Conservation (phyloP, 129 eudicot species). For the Sambucus nigra region DNA sequence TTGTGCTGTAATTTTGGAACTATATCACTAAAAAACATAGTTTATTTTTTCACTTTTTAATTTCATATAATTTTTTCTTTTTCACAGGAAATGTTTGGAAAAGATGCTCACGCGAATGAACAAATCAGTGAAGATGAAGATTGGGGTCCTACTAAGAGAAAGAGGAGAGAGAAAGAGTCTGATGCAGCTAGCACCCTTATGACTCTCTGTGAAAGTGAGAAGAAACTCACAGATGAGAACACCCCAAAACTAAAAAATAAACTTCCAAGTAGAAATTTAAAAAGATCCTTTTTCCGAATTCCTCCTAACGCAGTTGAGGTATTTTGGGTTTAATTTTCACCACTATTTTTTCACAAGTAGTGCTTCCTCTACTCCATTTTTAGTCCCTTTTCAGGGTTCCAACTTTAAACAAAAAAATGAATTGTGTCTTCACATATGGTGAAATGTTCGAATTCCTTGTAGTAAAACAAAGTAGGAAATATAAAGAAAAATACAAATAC, state of each 20-base stretch:
- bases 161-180: conserved; percentile 66
- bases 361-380: too few relatives aligned
- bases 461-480: too few relatives aligned
- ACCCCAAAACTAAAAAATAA: conserved; percentile 17
- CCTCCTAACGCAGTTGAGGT: conserved; percentile 79
- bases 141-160: conserved; percentile 81
- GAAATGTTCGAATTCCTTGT: too few relatives aligned
- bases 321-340: neutral
- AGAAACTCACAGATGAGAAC: conserved; percentile 19
- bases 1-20: too few relatives aligned
- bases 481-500: too few relatives aligned
- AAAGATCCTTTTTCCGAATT: conserved; percentile 48
- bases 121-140: conserved; percentile 92
- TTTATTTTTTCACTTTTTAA: too few relatives aligned
- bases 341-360: too few relatives aligned
- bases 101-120: conserved; percentile 51
- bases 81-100: conserved; percentile 89
- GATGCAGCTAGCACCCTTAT: conserved; percentile 73
- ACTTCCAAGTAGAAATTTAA: conserved; percentile 17
- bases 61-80: neutral
- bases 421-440: too few relatives aligned
- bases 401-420: too few relatives aligned
- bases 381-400: too few relatives aligned
- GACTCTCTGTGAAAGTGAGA: conserved; percentile 53
- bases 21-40: too few relatives aligned